Conservation (phyloP, 202 grass and related monocot genomes). For the Digitaria exilis region DNA sequence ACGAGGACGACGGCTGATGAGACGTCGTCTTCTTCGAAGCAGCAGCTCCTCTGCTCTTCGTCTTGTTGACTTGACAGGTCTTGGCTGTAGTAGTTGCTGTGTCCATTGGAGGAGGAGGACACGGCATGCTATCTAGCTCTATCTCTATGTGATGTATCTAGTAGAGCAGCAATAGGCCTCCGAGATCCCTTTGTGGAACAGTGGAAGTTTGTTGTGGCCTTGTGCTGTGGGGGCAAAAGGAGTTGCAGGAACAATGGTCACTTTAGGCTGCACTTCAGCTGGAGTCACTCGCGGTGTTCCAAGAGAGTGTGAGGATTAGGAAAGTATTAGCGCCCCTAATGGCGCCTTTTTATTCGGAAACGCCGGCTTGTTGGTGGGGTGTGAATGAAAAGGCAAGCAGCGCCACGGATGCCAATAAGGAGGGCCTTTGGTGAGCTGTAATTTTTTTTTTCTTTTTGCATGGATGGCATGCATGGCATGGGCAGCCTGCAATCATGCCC, state of each 20-base stretch:
- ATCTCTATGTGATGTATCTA: constrained; percentile 4
- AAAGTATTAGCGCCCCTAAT: constrained; percentile 43
- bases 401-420: constrained; percentile 50
- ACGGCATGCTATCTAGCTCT: constrained; percentile 39
- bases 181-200: constrained; percentile 34
- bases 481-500: constrained; percentile 44
- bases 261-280: constrained; percentile 20
- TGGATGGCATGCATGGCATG: constrained; percentile 38
- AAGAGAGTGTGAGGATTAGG: constrained; percentile 32
- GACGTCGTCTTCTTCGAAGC: constrained; percentile 16
- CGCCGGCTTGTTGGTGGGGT: constrained; percentile 19
- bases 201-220: constrained; percentile 9
- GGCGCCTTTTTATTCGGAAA: constrained; percentile 33
- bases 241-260: background rate
- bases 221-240: constrained; percentile 10
- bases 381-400: constrained; percentile 57
- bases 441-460: too few species aligned
- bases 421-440: too few species aligned
- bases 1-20: background rate
- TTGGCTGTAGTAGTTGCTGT: constrained; percentile 20
- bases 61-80: constrained; percentile 27
- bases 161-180: background rate
- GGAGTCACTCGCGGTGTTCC: constrained; percentile 2
- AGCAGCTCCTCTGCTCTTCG: constrained; percentile 2
- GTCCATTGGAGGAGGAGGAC: constrained; percentile 45